Percentiles rank a stretch among this genome's conserved stretches.
Evolutionary conservation across 306 rosid genomes (phyloP).

Genomic region (Quercus glauca): DNA sequence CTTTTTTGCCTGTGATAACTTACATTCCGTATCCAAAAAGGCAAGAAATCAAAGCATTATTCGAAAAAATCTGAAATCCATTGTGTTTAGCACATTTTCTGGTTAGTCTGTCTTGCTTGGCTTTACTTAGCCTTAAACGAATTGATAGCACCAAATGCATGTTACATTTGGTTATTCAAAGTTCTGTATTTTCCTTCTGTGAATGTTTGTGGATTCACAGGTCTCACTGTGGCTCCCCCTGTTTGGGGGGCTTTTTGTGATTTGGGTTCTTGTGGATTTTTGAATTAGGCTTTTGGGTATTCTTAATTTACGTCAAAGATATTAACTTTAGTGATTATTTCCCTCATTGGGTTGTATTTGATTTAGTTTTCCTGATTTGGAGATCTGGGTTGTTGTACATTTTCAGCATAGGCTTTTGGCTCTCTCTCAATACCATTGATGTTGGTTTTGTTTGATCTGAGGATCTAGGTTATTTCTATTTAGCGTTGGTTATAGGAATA

Average conservation of each 20-base stretch:
- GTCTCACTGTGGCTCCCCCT: background rate
- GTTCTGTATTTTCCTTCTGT: background rate
- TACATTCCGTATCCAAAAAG: constrained; percentile 23
- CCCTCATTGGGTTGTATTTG: background rate
- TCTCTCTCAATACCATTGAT: background rate
- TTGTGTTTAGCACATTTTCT: background rate
- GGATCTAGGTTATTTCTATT: constrained; percentile 24
- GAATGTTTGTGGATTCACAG: constrained; percentile 3
- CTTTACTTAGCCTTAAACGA: constrained; percentile 19
- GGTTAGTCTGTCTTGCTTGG: constrained; percentile 15
- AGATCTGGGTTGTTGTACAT: constrained; percentile 7
- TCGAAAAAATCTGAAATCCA: background rate
- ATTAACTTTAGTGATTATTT: background rate
- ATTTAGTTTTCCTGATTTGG: background rate
- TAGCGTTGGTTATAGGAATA: constrained; percentile 1
- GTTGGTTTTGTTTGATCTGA: constrained; percentile 1
- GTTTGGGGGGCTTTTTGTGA: background rate
- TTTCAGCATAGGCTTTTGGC: background rate
- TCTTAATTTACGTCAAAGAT: background rate
- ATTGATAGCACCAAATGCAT: constrained; percentile 5
- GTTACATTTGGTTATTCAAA: constrained; percentile 13
- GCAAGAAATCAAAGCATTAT: background rate
- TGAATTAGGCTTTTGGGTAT: background rate
- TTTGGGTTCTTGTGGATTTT: background rate
- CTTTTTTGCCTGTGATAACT: constrained; percentile 15